Conservation (phyloP, 371 early-diverging fungal species). For the Choanephora cucurbitarum region DNA sequence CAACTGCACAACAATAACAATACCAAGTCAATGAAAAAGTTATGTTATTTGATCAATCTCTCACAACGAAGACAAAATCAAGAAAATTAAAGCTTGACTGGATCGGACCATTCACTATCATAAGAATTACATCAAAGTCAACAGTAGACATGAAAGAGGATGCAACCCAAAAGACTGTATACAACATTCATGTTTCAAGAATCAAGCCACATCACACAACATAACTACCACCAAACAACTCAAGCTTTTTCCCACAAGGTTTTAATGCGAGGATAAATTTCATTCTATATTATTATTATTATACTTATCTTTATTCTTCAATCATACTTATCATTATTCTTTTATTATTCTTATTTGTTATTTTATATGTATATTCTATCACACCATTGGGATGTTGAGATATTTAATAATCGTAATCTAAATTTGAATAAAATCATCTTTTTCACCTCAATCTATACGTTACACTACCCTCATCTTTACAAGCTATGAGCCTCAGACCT, state of each 20-base stretch:
- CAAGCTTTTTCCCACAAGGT: too few relatives aligned
- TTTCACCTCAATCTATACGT: neutral
- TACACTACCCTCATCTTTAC: neutral
- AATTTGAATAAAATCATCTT: conserved; percentile 3
- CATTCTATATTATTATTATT: too few relatives aligned
- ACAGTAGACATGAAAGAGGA: neutral
- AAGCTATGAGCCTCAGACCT: neutral
- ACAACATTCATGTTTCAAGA: conserved; percentile 3
- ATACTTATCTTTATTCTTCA: too few relatives aligned
- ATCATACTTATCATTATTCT: too few relatives aligned
- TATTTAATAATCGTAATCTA: too few relatives aligned
- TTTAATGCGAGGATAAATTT: too few relatives aligned
- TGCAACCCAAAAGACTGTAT: neutral
- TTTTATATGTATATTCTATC: too few relatives aligned
- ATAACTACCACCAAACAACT: too few relatives aligned
- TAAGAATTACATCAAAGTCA: neutral
- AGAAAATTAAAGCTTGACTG: conserved; percentile 13
- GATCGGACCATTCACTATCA: conserved; percentile 2
- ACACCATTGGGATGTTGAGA: too few relatives aligned
- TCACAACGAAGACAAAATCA: conserved; percentile 7
- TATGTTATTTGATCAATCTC: conserved; percentile 1
- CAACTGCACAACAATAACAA: neutral
- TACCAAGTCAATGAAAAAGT: conserved; percentile 5
- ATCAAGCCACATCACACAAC: too few relatives aligned
- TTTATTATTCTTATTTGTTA: too few relatives aligned